Base-by-base conservation (phyloP, 2,329 filamentous ascomycete genomes). In the Verticillium klebahnii region DNA sequence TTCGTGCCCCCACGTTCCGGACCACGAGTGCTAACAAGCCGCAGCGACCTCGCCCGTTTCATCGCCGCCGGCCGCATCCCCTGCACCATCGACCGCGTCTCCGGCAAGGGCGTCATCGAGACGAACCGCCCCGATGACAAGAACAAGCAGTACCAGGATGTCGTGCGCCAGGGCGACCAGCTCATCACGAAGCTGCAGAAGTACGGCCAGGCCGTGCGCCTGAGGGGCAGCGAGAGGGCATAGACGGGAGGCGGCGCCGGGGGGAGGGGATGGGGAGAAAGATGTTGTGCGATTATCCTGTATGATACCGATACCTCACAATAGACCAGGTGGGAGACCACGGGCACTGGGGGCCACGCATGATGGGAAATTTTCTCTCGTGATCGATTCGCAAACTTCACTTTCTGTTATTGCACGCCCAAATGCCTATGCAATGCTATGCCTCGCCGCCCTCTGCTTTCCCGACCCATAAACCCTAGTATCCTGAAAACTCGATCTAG, bases 141-240 rank as follows among this genome's bases (percentile, higher is more conserved):
- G 88, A 98, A 98, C 84, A 97, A 97, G 85, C 95, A 99, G 80
- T 99, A 99, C 78, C 91, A 93, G 70, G 95, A 99, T 70, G 93
- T 98, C 40, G 93, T 99, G 64, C 95, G 95, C 80, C 95, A 98
- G 75, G 95, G 95, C 36, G 95, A 99, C 77, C 91, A 96, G 78
- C 84, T 99, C 66, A 98, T 99, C 75, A 99, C 95, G 62, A 99
- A 99, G 84, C 82, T 99, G 69, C 95, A 99, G 80, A 99, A 99
- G 84, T 99, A 99, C 76, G 95, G 95, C 55, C 95, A 99, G 78
- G 91, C 95, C 2, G 95, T 99, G 67, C 87, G 95, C 72, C 82
- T 99, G 78, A 87, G 95, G 71, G 95, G 95, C 50, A 98, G 94
- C 73, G 95, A 99, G 83, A 87, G 95, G 70, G 92, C 92, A 70